Evolutionary conservation across 805 yeast species (phyloP).

Genomic region (Candida endomychidarum): DNA sequence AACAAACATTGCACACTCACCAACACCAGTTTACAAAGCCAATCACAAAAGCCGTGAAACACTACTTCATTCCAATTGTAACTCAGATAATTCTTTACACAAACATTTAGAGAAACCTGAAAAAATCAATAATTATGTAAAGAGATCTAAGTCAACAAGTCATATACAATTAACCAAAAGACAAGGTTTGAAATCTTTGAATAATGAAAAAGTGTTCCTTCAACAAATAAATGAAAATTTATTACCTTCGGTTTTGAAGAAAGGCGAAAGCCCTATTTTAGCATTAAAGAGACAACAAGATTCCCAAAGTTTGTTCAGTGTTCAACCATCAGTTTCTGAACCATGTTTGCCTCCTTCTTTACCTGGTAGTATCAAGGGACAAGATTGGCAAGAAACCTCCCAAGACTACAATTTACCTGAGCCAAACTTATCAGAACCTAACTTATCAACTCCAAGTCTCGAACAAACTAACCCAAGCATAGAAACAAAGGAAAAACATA

Average conservation of each 20-base stretch:
- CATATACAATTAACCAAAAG: constrained; percentile 18
- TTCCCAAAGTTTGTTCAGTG: background rate
- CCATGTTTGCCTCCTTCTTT: background rate
- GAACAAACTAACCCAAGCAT: background rate
- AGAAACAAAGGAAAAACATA: background rate
- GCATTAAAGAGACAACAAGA: constrained; percentile 22
- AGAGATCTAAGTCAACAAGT: constrained; percentile 27
- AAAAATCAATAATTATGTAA: constrained; percentile 12
- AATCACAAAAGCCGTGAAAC: constrained; percentile 15
- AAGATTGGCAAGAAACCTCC: too few relatives aligned
- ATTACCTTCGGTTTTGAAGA: constrained; percentile 34
- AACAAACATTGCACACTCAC: too few relatives aligned
- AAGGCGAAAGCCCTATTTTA: constrained; percentile 33
- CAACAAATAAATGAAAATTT: constrained; percentile 30
- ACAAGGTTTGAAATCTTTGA: constrained; percentile 22
- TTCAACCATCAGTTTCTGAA: too few relatives aligned
- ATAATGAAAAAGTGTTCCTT: constrained; percentile 30
- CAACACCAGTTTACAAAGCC: background rate
- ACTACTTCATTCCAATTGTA: constrained; percentile 13
- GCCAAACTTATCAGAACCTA: too few relatives aligned
- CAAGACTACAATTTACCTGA: too few relatives aligned
- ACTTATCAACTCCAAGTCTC: background rate
- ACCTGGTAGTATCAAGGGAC: too few relatives aligned
- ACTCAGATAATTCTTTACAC: constrained; percentile 12
- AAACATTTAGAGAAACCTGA: background rate